Base-by-base conservation (phyloP, 306 rosid species). In the Cucumis hystrix region DNA sequence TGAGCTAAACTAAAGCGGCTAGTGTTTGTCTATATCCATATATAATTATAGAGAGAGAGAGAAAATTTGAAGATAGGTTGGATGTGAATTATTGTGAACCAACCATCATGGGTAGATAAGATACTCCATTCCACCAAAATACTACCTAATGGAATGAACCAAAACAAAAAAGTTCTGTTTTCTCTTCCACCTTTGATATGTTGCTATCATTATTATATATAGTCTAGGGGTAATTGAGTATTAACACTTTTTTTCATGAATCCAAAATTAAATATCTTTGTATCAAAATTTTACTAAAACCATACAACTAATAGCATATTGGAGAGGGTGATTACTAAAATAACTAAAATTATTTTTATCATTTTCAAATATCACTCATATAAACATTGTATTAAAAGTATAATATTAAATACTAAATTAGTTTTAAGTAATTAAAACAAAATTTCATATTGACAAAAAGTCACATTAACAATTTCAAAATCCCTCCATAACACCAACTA, bases 81-180 rank as follows among this genome's bases (percentile, higher is more conserved):
- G 70, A 69, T 69, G 21, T 69, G 39, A 69, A 69, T 12, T 69
- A 39, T 39, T 39, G 14, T 69, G 75, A 25, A 45, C 75, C 75
- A 69, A 69, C 56, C 75, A 69, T 43, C 20, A 43, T 69, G 75
- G 15, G n/a, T n/a, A 67, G 75, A 69, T 69, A 69, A 41, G 75
- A 45, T 69, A 35, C 43, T 64, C 59, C 59, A 55, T 17, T n/a
- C 47, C 47, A 64, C 54, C 54, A 47, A 47, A 13, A 47, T 47
- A 13, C 54, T 47, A 47, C 21, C 65, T 10, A 60, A 60, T 21
- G 13, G 4, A 33, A 8, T 7, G 14, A 57, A 8, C 13, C n/a
- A 20, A 57, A 57, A 3, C 28, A 57, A 20, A 57, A 57, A 55
- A 21, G 1, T 28, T 28, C 0, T 7, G 18, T 17, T 2, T 47